A percentile compares a stretch with the other conserved stretches of the same genome.
These are phyloP conservation scores for Schoenoplectus triqueter DNA, from an alignment of 202 grass and related monocot species.

Conservation along the genomic window DNA sequence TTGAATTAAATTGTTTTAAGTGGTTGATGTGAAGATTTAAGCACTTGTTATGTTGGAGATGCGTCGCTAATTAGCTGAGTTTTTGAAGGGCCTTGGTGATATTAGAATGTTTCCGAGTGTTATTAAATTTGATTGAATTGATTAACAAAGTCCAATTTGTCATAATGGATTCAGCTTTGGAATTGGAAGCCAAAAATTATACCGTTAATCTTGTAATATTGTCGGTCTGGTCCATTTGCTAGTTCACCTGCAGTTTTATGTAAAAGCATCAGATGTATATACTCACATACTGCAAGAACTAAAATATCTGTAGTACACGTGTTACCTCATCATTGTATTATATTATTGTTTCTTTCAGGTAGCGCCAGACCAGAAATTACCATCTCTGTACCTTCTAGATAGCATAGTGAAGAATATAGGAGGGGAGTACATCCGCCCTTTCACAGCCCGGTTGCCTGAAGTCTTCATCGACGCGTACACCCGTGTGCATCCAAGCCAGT, in stretches of 20 bases:
- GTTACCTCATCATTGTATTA: conserved; percentile 32
- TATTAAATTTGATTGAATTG: conserved; percentile 10
- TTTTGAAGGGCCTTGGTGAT: conserved; percentile 3
- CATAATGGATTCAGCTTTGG: background rate
- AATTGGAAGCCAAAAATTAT: background rate
- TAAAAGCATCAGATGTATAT: conserved; percentile 10
- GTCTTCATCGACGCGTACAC: conserved; percentile 84
- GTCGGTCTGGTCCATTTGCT: background rate
- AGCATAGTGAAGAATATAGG: conserved; percentile 99
- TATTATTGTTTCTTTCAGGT: conserved; percentile 66
- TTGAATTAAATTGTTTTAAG: no score
- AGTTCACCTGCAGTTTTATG: background rate
- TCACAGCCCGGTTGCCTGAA: conserved; percentile 71
- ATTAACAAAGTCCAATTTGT: background rate
- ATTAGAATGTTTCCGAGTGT: conserved; percentile 12
- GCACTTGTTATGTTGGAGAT: no score
- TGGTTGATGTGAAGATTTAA: no score
- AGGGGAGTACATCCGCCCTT: conserved; percentile 67
- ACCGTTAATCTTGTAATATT: background rate
- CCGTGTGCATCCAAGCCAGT: conserved; percentile 68
- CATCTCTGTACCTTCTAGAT: conserved; percentile 95
- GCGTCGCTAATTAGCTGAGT: background rate
- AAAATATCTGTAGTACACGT: conserved; percentile 27
- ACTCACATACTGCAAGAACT: background rate
- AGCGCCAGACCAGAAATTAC: conserved; percentile 82